Evolutionary conservation across 2,329 filamentous ascomycete genomes (phyloP), one percentile per base, ranked within the genome.

Genomic region (Neonectria faginata): DNA sequence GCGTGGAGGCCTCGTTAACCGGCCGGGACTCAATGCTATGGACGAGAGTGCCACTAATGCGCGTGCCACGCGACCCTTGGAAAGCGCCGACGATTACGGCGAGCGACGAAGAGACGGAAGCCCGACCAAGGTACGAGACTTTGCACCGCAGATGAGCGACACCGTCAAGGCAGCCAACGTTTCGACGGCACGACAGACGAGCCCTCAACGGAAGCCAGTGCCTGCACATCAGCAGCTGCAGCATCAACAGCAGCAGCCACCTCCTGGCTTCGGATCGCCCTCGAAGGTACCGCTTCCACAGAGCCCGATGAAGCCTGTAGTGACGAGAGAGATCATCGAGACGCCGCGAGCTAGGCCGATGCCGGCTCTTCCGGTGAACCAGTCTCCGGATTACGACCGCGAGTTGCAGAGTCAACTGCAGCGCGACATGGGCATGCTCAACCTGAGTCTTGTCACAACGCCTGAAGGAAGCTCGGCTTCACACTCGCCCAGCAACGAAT

Each of bases 31-130:
- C 16, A 85, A 91, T 70, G 84, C 89, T 0, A 89, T 97, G 89
- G 94, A 92, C 69, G 92, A 94, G 65, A 91, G 91, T 33, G 91
- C 91, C 12, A 90, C 92, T 18, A 97, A 97, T 76, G 88, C 91
- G 18, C 87, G 94, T 62, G 85, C 87, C 36, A 82, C 88, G 12
- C 81, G 84, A 50, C 82, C 84, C 2, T 75, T 83, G 16, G 86
- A 88, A 27, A 80, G 75, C 14, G 73, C 78, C 16, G 82, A 82
- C 22, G 83, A 87, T 70, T 86, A 85, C 53, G 84, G 82, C 47
- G 86, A 89, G 67, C 80, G 80, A 53, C 80, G 82, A 45, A 80
- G 85, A 57, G 84, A 84, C 54, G 74, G 72, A 14, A 86, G 84
- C 70, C 86, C 86, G 1, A 82, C 78, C 51, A 90, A 89, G 78